phyloP scores from a whole-genome alignment of 2,329 filamentous ascomycete genomes.

The Aspergillus sp. region DNA sequence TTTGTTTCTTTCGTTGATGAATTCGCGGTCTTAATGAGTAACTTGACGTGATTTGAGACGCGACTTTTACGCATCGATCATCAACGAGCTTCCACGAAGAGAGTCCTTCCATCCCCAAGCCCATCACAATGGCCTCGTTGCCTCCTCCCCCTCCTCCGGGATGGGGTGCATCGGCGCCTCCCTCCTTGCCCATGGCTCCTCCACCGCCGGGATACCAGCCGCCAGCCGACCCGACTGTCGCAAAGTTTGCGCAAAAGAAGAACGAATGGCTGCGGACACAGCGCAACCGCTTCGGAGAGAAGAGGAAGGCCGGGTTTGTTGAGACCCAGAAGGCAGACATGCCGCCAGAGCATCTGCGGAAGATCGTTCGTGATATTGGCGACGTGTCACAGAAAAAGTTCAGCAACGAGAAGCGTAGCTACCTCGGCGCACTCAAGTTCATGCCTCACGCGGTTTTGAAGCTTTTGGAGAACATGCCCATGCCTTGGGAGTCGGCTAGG shows the following conservation, averaged over 20 bases:
- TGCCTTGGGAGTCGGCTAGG: conserved; percentile 95
- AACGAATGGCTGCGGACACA: conserved; percentile 94
- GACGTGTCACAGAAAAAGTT: conserved; percentile 99
- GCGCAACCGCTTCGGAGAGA: conserved; percentile 91
- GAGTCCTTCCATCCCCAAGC: conserved; percentile 18
- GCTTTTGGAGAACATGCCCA: conserved; percentile 97
- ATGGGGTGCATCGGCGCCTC: conserved; percentile 50
- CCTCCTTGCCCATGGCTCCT: conserved; percentile 54
- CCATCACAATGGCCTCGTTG: conserved; percentile 49
- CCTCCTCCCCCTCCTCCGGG: conserved; percentile 63
- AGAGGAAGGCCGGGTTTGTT: conserved; percentile 90
- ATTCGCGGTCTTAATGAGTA: conserved; percentile 1
- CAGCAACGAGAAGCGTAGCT: conserved; percentile 96
- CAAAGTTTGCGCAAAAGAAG: conserved; percentile 98
- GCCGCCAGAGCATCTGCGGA: conserved; percentile 95
- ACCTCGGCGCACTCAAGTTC: conserved; percentile 94
- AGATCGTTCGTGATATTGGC: conserved; percentile 97
- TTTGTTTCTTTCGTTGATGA: conserved; percentile 3
- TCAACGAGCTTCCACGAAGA: conserved; percentile 22
- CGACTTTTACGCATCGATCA: conserved; percentile 2
- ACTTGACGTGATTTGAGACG: background rate
- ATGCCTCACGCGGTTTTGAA: conserved; percentile 99
- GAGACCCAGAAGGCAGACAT: conserved; percentile 98
- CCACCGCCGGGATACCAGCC: conserved; percentile 82
- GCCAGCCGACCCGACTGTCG: conserved; percentile 71